A percentile compares a stretch with the other conserved stretches of the same genome.
Conservation (phyloP, 208 protist genomes). For the Crithidia brevicula region DNA sequence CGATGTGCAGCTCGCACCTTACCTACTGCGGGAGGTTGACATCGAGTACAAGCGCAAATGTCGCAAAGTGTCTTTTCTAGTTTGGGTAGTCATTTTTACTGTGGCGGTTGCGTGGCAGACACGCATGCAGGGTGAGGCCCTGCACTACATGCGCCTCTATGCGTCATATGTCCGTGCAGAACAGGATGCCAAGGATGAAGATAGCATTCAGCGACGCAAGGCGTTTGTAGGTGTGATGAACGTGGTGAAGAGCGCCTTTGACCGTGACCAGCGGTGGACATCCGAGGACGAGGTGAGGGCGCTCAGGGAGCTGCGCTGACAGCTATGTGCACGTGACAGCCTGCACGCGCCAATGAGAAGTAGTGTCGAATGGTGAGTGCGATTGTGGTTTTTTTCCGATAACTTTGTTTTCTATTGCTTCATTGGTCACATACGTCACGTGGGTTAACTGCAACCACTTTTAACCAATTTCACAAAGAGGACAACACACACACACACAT, state of each 20-base stretch:
- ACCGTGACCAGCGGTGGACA: conserved; percentile 77
- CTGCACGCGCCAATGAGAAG: not conserved
- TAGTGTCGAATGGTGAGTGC: not conserved
- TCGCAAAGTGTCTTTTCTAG: conserved; percentile 82
- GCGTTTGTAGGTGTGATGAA: conserved; percentile 84
- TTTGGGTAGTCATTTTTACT: conserved; percentile 84
- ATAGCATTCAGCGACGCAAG: conserved; percentile 74
- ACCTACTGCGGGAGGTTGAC: conserved; percentile 89
- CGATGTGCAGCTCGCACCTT: conserved; percentile 88
- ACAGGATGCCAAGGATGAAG: conserved; percentile 81
- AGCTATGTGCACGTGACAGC: not conserved
- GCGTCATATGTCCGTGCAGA: conserved; percentile 65
- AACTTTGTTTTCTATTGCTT: not conserved
- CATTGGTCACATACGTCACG: conserved; percentile 16
- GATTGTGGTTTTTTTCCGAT: not conserved
- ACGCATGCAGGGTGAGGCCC: conserved; percentile 73
- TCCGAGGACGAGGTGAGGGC: conserved; percentile 53
- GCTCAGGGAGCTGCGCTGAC: conserved; percentile 19
- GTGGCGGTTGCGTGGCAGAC: conserved; percentile 64
- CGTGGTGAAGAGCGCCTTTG: conserved; percentile 76
- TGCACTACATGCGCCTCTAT: conserved; percentile 88
- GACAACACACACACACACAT: not conserved
- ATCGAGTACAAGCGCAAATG: conserved; percentile 92
- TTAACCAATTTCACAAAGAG: not conserved
- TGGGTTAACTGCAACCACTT: conserved; percentile 2